Base-by-base conservation (phyloP, 306 rosid species). In the Datisca glomerata region DNA sequence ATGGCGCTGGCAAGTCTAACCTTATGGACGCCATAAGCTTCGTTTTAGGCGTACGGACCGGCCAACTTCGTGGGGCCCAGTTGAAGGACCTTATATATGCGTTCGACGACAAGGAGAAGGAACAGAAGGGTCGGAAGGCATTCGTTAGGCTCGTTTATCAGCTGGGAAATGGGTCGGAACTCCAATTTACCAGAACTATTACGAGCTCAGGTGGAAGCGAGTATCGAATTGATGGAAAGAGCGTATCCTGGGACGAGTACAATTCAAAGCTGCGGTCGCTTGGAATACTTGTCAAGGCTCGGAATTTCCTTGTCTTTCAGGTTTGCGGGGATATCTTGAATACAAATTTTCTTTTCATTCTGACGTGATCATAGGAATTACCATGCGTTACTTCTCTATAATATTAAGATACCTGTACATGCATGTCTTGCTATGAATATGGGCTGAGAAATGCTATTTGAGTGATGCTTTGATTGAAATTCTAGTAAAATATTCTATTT, bases 1-100 rank as follows among this genome's bases (percentile, higher is more conserved):
- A 91, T 38, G 98, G 98, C 3, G 69, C 98, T 25, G 98, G 98
- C 15, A 91, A 91, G 51, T 91, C 98, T 13, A 91, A 91, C 57
- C 98, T 91, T 41, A 91, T 91, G 98, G 98, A 91, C 56, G 98
- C 98, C 6, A 89, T 91, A 18, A 91, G 98, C 68, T 91, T 91
- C 69, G 98, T 91, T 13, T 93, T 91, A 8, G 98, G 98, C 6
- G 94, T 91, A n/a, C 67, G 93, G 51, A 59, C 92, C 9, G 96
- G 94, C 8, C 95, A 91, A 34, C 85, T 91, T 20, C 98, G 98
- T n/a, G 98, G 98, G 12, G 86, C 98, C 2, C 96, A 91, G 34
- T 61, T 91, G 34, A 84, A 78, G 77, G 98, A 91, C 66, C 73
- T 91, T 51, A 91, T 91, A 42, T 91, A 84, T 50, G 96, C 98